Conservation (phyloP, 164 flowering plant species). For the Santalum album region DNA sequence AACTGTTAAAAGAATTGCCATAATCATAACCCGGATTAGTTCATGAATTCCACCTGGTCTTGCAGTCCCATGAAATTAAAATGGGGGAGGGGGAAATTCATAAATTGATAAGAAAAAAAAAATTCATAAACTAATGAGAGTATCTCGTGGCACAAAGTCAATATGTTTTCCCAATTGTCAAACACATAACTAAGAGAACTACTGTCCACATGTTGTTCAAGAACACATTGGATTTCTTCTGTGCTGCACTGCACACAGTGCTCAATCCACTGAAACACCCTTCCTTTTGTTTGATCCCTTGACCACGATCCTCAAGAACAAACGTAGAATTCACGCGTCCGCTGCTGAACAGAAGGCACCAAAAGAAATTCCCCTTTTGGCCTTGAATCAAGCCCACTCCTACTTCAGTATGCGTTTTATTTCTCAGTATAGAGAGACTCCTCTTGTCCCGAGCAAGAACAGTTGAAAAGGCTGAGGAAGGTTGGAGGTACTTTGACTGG, state of each 20-base stretch:
- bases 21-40: too few relatives aligned
- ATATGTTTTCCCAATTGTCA: too few relatives aligned
- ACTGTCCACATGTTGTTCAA: neutral
- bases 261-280: constrained; percentile 76
- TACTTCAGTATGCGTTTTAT: constrained; percentile 48
- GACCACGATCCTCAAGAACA: constrained; percentile 66
- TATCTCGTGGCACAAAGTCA: too few relatives aligned
- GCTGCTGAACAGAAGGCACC: constrained; percentile 69
- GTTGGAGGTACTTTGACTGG: constrained; percentile 44
- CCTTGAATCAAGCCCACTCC: constrained; percentile 59
- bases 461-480: constrained; percentile 46
- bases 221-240: constrained; percentile 3
- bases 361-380: constrained; percentile 57
- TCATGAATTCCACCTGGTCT: too few relatives aligned
- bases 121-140: too few relatives aligned
- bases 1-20: too few relatives aligned
- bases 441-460: constrained; percentile 38
- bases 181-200: neutral
- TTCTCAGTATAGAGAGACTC: constrained; percentile 36
- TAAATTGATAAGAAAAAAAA: too few relatives aligned
- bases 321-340: constrained; percentile 58
- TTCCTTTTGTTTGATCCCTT: constrained; percentile 63
- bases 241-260: constrained; percentile 41
- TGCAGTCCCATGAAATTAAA: too few relatives aligned
- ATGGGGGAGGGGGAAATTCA: too few relatives aligned